Evolutionary conservation across 768 basidiomycete species (phyloP).

Genomic region (Tulasnella sp.): DNA sequence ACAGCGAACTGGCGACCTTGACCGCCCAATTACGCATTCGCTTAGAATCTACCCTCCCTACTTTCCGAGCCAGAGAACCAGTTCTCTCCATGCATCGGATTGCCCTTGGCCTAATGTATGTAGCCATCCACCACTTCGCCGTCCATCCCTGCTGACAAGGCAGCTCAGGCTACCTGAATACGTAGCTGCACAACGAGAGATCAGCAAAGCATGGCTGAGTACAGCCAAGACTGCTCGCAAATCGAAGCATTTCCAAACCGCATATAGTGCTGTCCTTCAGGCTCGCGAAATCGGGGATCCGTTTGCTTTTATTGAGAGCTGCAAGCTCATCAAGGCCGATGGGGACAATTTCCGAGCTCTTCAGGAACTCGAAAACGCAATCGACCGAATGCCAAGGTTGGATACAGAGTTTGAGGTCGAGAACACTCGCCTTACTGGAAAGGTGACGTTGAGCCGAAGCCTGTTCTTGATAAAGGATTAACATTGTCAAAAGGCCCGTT

Average conservation of each 20-base stretch:
- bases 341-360: slow-evolving; percentile 82
- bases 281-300: slow-evolving; percentile 66
- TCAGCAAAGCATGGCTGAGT: slow-evolving; percentile 82
- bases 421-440: slow-evolving; percentile 52
- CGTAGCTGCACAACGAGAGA: slow-evolving; percentile 39
- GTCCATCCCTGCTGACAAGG: not conserved
- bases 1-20: slow-evolving; percentile 33
- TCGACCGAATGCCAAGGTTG: slow-evolving; percentile 35
- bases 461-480: not conserved
- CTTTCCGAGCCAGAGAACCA: slow-evolving; percentile 83
- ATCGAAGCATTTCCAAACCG: slow-evolving; percentile 91
- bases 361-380: slow-evolving; percentile 75
- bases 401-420: slow-evolving; percentile 53
- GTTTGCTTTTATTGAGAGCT: slow-evolving; percentile 84
- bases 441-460: slow-evolving; percentile 45
- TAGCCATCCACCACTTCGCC: slow-evolving; percentile 8
- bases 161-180: not conserved
- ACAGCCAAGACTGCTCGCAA: slow-evolving; percentile 97
- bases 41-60: slow-evolving; percentile 73
- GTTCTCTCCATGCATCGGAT: slow-evolving; percentile 85
- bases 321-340: slow-evolving; percentile 73
- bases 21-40: slow-evolving; percentile 56
- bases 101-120: slow-evolving; percentile 69
- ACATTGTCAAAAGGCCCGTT: slow-evolving; percentile 53
- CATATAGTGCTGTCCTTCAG: slow-evolving; percentile 92